Evolutionary conservation across 1,284 basidiomycete species (phyloP).

Genomic region (Vanrija sp.): DNA sequence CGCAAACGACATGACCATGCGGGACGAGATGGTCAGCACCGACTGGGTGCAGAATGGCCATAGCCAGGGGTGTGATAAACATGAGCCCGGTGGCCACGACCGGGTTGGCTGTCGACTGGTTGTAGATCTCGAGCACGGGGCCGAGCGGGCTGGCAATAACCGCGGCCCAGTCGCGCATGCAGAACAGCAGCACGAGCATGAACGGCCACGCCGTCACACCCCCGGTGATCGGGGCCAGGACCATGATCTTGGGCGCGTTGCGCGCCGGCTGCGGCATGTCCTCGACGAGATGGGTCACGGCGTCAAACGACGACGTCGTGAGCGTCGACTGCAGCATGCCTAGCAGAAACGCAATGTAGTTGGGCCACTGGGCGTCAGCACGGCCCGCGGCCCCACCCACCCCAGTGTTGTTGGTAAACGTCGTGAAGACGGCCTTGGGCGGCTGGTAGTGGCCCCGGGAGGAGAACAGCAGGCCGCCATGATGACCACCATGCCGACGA

Average conservation of each 20-base stretch:
- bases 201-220: slow-evolving; percentile 30
- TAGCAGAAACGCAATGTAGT: slow-evolving; percentile 34
- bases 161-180: background rate
- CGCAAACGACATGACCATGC: slow-evolving; percentile 4
- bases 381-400: background rate
- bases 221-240: slow-evolving; percentile 27
- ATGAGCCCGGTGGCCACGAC: slow-evolving; percentile 17
- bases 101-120: slow-evolving; percentile 24
- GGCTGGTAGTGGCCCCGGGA: slow-evolving; percentile 26
- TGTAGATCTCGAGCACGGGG: slow-evolving; percentile 8
- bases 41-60: slow-evolving; percentile 18
- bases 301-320: slow-evolving; percentile 9
- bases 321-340: slow-evolving; percentile 33
- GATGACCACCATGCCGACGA: slow-evolving; percentile 42
- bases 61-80: slow-evolving; percentile 16
- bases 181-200: slow-evolving; percentile 33
- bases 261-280: slow-evolving; percentile 31
- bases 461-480: slow-evolving; percentile 10
- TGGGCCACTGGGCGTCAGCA: background rate
- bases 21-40: slow-evolving; percentile 23
- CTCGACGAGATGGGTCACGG: slow-evolving; percentile 39
- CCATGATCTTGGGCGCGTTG: slow-evolving; percentile 34
- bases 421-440: slow-evolving; percentile 40
- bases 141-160: background rate
- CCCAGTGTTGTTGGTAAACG: slow-evolving; percentile 26